Conservation (phyloP, 257 asterid genomes). For the Gynochthodes officinalis region DNA sequence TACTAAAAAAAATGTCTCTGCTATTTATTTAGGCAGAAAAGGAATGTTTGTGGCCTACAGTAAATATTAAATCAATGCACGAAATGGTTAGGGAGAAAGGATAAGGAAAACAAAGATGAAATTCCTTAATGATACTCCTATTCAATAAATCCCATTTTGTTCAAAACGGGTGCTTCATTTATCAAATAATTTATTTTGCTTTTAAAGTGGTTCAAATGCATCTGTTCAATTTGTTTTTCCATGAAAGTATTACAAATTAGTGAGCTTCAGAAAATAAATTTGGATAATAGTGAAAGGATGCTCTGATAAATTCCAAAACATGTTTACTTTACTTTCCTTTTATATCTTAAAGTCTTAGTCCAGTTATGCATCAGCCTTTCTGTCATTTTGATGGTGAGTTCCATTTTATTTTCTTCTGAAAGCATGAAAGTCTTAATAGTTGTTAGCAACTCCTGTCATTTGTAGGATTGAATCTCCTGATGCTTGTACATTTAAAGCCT, state of each 20-base stretch:
- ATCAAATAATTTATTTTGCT: background rate
- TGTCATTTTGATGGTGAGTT: background rate
- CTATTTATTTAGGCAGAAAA: background rate
- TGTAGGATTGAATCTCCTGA: conserved; percentile 34
- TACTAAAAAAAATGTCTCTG: background rate
- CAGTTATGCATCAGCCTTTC: background rate
- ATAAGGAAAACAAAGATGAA: background rate
- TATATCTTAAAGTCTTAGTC: background rate
- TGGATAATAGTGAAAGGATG: background rate
- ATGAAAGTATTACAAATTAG: background rate
- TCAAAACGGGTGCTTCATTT: background rate
- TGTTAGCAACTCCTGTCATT: conserved; percentile 15
- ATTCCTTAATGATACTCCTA: background rate
- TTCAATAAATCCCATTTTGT: too few relatives aligned
- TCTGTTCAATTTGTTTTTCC: background rate
- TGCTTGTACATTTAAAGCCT: conserved; percentile 41
- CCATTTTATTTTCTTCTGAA: background rate
- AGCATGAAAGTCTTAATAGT: background rate
- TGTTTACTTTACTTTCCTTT: background rate
- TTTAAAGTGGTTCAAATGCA: background rate
- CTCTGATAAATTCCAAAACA: background rate
- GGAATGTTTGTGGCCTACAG: background rate
- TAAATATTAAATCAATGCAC: background rate
- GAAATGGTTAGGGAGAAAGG: background rate
- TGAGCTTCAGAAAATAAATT: background rate